phyloP scores from a whole-genome alignment of 2,329 filamentous ascomycete genomes.

The Diaporthe sp. region DNA sequence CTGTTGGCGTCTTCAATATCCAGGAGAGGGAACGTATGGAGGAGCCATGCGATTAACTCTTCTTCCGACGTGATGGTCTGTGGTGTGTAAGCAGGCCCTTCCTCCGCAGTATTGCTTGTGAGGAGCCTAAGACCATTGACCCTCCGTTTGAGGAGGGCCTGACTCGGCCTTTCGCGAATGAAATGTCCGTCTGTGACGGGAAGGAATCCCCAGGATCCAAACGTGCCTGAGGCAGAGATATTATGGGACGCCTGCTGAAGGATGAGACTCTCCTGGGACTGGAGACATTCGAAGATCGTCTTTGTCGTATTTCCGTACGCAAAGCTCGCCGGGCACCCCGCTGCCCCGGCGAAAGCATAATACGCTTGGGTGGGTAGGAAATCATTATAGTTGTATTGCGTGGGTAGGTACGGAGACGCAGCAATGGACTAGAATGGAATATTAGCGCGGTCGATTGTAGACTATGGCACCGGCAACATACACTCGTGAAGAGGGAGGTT shows the following conservation, averaged over 20 bases:
- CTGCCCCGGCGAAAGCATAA: slow-evolving; percentile 13
- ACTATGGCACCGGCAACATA: not conserved
- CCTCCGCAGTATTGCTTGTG: slow-evolving; percentile 56
- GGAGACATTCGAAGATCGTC: slow-evolving; percentile 39
- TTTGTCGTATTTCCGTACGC: not conserved
- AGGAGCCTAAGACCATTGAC: slow-evolving; percentile 41
- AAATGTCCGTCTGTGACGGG: slow-evolving; percentile 49
- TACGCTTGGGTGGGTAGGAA: slow-evolving; percentile 22
- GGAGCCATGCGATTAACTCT: slow-evolving; percentile 35
- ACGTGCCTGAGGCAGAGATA: slow-evolving; percentile 16
- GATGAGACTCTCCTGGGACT: slow-evolving; percentile 42
- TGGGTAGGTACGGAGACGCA: slow-evolving; percentile 29
- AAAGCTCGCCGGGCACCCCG: not conserved
- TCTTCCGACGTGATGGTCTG: slow-evolving; percentile 52
- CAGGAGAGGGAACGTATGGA: slow-evolving; percentile 50
- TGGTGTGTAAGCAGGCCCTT: slow-evolving; percentile 57
- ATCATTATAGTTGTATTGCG: slow-evolving; percentile 21
- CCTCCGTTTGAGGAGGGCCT: slow-evolving; percentile 35
- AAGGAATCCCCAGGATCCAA: slow-evolving; percentile 45
- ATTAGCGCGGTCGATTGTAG: not conserved
- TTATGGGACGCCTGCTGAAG: slow-evolving; percentile 37
- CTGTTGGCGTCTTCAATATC: slow-evolving; percentile 47
- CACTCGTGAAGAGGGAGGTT: slow-evolving; percentile 29
- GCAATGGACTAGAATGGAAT: not conserved
- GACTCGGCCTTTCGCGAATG: slow-evolving; percentile 46